Evolutionary conservation across 1,139 yeast genomes (phyloP).

Genomic region (Sugiyamaella japonica): DNA sequence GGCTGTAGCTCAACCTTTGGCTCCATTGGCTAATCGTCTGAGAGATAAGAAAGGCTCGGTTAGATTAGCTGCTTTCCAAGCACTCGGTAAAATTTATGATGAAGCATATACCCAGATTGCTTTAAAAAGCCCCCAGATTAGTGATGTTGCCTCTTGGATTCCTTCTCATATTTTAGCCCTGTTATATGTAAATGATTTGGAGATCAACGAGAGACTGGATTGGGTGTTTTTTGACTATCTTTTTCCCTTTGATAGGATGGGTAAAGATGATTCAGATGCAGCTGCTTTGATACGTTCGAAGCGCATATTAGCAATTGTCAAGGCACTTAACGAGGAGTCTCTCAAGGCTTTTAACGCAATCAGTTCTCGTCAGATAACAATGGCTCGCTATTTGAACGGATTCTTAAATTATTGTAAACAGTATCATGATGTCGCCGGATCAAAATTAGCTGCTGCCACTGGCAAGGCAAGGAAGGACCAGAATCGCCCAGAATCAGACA

Average conservation of each 20-base stretch:
- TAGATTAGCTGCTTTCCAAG: slow-evolving; percentile 59
- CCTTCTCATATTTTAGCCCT: slow-evolving; percentile 69
- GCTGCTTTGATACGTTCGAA: slow-evolving; percentile 46
- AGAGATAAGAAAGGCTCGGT: slow-evolving; percentile 64
- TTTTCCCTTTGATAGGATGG: slow-evolving; percentile 48
- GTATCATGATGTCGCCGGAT: slow-evolving; percentile 24
- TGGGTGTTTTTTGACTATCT: slow-evolving; percentile 57
- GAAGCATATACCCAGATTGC: slow-evolving; percentile 30
- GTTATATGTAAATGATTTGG: slow-evolving; percentile 71
- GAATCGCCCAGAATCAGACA: not conserved
- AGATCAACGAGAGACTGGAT: slow-evolving; percentile 71
- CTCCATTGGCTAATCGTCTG: slow-evolving; percentile 50
- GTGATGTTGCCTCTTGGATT: slow-evolving; percentile 47
- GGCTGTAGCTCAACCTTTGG: slow-evolving; percentile 40
- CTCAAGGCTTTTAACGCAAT: slow-evolving; percentile 67
- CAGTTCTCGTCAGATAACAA: slow-evolving; percentile 56
- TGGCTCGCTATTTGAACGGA: slow-evolving; percentile 46
- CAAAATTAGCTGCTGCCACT: not conserved
- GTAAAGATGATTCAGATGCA: slow-evolving; percentile 1
- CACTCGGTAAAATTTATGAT: slow-evolving; percentile 57
- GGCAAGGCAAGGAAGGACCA: not conserved
- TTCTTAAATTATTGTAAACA: slow-evolving; percentile 19
- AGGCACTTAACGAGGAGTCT: slow-evolving; percentile 57
- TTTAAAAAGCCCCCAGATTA: slow-evolving; percentile 7
- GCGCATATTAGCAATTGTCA: slow-evolving; percentile 53